Conservation (phyloP, 345 rosid species). For the Salix arbutifolia region DNA sequence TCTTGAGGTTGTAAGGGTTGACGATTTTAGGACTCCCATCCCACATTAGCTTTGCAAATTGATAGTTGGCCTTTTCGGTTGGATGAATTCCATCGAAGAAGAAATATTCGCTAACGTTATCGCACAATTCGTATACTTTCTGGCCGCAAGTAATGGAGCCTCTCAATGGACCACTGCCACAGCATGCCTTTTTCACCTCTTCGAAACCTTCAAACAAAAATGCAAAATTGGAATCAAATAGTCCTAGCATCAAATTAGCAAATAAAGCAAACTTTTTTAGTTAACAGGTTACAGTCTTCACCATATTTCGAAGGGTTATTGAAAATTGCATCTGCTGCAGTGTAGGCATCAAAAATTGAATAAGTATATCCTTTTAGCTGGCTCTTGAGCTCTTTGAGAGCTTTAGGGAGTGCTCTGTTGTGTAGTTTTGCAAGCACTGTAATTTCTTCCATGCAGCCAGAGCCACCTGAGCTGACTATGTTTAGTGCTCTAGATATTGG, state of each 20-base stretch:
- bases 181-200: conserved; percentile 6
- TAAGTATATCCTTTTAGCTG: conserved; percentile 28
- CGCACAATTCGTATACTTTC: conserved; percentile 18
- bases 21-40: conserved; percentile 6
- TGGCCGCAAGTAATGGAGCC: conserved; percentile 6
- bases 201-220: background rate
- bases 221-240: background rate
- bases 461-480: conserved; percentile 11
- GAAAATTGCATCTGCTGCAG: background rate
- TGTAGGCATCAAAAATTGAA: background rate
- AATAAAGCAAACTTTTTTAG: background rate
- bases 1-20: background rate
- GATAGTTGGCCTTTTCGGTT: conserved; percentile 20
- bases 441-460: conserved; percentile 10
- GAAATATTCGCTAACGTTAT: conserved; percentile 23
- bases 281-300: background rate
- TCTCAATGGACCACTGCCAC: conserved; percentile 15
- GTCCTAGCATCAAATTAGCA: background rate
- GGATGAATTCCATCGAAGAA: conserved; percentile 37
- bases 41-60: background rate
- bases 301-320: conserved; percentile 21
- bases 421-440: conserved; percentile 21
- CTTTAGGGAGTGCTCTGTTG: conserved; percentile 20
- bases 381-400: conserved; percentile 2
- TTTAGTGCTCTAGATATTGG: conserved; percentile 15